Percentiles rank a stretch among this genome's conserved stretches.
Conservation (phyloP, 495 filamentous ascomycete species). For the Penicillium coffeae region DNA sequence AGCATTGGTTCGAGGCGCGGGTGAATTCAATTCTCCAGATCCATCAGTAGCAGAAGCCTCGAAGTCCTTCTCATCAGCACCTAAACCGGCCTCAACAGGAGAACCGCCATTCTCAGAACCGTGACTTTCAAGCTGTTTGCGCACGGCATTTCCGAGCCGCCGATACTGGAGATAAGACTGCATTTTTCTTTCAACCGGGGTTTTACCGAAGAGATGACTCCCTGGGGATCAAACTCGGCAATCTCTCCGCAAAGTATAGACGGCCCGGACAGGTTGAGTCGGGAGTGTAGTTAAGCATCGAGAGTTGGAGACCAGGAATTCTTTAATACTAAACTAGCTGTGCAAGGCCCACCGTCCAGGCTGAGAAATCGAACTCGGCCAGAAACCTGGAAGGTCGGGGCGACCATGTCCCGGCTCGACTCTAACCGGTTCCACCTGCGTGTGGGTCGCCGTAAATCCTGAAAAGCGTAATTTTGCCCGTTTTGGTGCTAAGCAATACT, state of each 20-base stretch:
- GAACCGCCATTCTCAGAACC: neutral
- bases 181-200: constrained; percentile 20
- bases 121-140: constrained; percentile 23
- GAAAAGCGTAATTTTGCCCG: neutral
- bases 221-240: constrained; percentile 3
- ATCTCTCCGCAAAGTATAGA: constrained; percentile 11
- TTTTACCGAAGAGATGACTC: constrained; percentile 10
- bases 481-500: too few relatives aligned
- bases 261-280: too few relatives aligned
- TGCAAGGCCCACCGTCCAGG: too few relatives aligned
- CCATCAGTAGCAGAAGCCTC: too few relatives aligned
- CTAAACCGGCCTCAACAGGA: too few relatives aligned
- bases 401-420: too few relatives aligned
- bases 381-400: constrained; percentile 2
- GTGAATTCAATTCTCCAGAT: too few relatives aligned
- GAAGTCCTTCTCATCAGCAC: too few relatives aligned
- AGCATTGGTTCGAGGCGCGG: neutral
- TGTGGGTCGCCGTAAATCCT: neutral
- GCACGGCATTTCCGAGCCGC: constrained; percentile 31
- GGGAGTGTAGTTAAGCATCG: too few relatives aligned
- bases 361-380: constrained; percentile 11
- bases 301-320: too few relatives aligned
- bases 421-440: too few relatives aligned
- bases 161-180: constrained; percentile 41
- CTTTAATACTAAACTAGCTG: too few relatives aligned